These are phyloP conservation scores for Lentinula lateritia DNA, from an alignment of 768 basidiomycete genomes.

Conservation along the genomic window DNA sequence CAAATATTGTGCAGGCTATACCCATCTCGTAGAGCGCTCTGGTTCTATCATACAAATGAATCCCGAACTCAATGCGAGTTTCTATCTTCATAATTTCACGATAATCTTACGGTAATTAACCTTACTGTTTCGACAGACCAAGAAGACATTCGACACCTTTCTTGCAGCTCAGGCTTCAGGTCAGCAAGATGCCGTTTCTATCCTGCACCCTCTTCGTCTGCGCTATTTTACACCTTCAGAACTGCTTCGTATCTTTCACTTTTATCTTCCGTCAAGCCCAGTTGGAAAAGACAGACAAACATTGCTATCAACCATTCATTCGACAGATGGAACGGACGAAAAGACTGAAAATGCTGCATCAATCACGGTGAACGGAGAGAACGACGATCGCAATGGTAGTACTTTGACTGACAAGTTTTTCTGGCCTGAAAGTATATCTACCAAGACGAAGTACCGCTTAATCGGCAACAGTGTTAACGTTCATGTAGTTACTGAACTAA, in stretches of 20 bases:
- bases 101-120: too few relatives aligned
- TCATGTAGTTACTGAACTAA: constrained; percentile 55
- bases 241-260: constrained; percentile 62
- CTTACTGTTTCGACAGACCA: constrained; percentile 40
- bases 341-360: not conserved
- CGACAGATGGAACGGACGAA: not conserved
- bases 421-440: constrained; percentile 62
- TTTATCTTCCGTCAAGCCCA: constrained; percentile 22
- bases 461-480: constrained; percentile 86
- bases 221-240: constrained; percentile 76
- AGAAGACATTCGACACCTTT: constrained; percentile 51
- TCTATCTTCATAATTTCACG: not conserved
- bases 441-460: constrained; percentile 66
- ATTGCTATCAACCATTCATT: not conserved
- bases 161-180: constrained; percentile 35
- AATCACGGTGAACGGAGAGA: not conserved
- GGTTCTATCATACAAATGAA: constrained; percentile 77
- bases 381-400: not conserved
- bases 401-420: constrained; percentile 26
- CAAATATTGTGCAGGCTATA: constrained; percentile 47
- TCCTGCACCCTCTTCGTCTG: constrained; percentile 53
- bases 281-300: too few relatives aligned
- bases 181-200: constrained; percentile 39
- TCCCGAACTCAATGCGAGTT: constrained; percentile 54
- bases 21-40: constrained; percentile 68